Conservation (phyloP, 805 yeast genomes). For the Metschnikowia kofuensis region DNA sequence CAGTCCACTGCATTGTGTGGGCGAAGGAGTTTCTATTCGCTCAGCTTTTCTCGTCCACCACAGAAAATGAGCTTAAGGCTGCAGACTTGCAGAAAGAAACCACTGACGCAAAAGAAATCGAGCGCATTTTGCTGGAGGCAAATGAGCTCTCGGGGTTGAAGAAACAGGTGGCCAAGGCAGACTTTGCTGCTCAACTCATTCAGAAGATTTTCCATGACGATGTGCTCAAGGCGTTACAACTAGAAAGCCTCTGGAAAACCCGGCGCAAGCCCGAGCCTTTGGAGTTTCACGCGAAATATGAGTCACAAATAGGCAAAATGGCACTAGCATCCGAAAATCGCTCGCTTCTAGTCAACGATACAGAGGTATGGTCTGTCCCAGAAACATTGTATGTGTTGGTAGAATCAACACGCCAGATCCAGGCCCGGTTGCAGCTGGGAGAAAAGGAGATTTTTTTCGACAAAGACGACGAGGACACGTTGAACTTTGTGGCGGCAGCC, state of each 20-base stretch:
- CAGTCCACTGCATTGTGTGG: slow-evolving; percentile 97
- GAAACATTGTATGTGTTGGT: slow-evolving; percentile 64
- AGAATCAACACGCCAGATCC: slow-evolving; percentile 47
- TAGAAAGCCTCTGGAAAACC: slow-evolving; percentile 77
- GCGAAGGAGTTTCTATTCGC: slow-evolving; percentile 86
- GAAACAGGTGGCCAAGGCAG: slow-evolving; percentile 13
- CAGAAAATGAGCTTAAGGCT: slow-evolving; percentile 20
- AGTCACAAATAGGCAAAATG: slow-evolving; percentile 14
- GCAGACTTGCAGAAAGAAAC: slow-evolving; percentile 45
- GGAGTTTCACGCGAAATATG: slow-evolving; percentile 22
- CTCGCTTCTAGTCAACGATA: slow-evolving; percentile 28
- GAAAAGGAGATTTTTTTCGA: slow-evolving; percentile 62
- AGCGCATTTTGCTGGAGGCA: slow-evolving; percentile 60
- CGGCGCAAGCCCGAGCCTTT: slow-evolving; percentile 70
- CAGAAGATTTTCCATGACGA: slow-evolving; percentile 68
- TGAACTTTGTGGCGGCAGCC: slow-evolving; percentile 83
- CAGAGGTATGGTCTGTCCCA: slow-evolving; percentile 55
- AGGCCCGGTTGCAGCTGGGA: slow-evolving; percentile 41
- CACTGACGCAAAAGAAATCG: slow-evolving; percentile 62
- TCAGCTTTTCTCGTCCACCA: slow-evolving; percentile 66
- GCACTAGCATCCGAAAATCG: slow-evolving; percentile 19
- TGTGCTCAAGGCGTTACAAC: slow-evolving; percentile 64
- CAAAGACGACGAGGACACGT: slow-evolving; percentile 91
- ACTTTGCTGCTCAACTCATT: slow-evolving; percentile 43
- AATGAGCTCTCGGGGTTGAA: slow-evolving; percentile 53